Evolutionary conservation across 2,329 filamentous ascomycete species (phyloP).

Genomic region (Septoria petroselini): DNA sequence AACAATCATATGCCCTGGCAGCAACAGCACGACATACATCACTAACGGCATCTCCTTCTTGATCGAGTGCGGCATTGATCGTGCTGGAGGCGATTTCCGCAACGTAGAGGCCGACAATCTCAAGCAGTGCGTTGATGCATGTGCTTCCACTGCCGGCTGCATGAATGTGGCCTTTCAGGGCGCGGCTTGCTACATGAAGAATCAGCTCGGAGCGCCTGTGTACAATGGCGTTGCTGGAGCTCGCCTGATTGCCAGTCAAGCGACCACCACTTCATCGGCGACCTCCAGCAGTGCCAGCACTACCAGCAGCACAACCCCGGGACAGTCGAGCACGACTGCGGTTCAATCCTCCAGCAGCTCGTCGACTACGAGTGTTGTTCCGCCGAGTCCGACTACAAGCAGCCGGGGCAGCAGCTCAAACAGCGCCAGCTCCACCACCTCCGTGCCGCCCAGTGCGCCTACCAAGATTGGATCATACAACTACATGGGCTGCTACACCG

Average conservation of each 20-base stretch:
- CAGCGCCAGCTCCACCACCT: too few species aligned
- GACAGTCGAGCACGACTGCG: too few species aligned
- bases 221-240: conserved; percentile 32
- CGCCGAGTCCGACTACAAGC: too few species aligned
- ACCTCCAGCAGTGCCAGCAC: conserved; percentile 2
- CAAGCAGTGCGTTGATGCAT: conserved; percentile 33
- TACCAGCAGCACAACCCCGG: too few species aligned
- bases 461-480: too few species aligned
- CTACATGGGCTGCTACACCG: too few species aligned
- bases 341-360: too few species aligned
- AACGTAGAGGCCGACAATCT: conserved; percentile 27
- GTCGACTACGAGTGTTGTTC: too few species aligned
- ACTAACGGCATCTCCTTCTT: conserved; percentile 24
- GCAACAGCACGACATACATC: conserved; percentile 23
- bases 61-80: conserved; percentile 36
- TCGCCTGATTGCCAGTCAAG: conserved; percentile 20
- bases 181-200: conserved; percentile 37
- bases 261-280: conserved; percentile 10
- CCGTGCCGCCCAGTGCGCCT: too few species aligned
- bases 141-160: conserved; percentile 33
- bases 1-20: conserved; percentile 23
- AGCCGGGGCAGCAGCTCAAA: too few species aligned
- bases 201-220: conserved; percentile 25
- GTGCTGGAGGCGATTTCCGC: conserved; percentile 33
- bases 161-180: conserved; percentile 36